Conservation (phyloP, 2,329 filamentous ascomycete genomes). For the Phialophora macrospora region DNA sequence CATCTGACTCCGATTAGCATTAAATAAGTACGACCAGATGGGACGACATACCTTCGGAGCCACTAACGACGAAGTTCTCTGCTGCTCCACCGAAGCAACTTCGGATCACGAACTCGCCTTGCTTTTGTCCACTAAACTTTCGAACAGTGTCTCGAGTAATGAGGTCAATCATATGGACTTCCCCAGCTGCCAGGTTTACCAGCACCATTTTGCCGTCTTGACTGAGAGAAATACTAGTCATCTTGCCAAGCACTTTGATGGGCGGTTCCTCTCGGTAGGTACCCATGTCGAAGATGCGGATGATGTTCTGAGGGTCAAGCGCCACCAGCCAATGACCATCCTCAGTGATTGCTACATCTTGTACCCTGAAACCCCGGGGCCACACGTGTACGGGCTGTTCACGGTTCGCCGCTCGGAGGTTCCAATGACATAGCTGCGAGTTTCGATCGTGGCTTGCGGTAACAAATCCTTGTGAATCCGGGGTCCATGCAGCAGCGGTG, state of each 20-base stretch:
- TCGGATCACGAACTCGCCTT: conserved; percentile 78
- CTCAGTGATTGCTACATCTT: conserved; percentile 81
- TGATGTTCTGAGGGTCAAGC: conserved; percentile 69
- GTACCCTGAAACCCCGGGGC: conserved; percentile 72
- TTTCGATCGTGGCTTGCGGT: conserved; percentile 74
- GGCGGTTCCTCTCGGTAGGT: conserved; percentile 76
- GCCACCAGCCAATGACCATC: conserved; percentile 81
- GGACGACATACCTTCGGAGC: conserved; percentile 74
- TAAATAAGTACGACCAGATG: conserved; percentile 19
- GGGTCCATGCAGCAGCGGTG: conserved; percentile 86
- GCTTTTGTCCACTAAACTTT: conserved; percentile 75
- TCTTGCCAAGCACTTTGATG: conserved; percentile 68
- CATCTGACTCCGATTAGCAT: conserved; percentile 54
- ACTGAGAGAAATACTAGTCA: conserved; percentile 82
- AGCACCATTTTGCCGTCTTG: conserved; percentile 79
- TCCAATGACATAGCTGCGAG: conserved; percentile 72
- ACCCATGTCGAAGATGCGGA: conserved; percentile 82
- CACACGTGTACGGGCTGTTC: conserved; percentile 34
- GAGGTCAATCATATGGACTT: conserved; percentile 79
- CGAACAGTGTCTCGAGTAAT: conserved; percentile 72
- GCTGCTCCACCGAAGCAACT: conserved; percentile 85
- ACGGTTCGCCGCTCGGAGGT: conserved; percentile 47
- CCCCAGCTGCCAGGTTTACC: conserved; percentile 77
- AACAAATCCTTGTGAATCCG: conserved; percentile 76
- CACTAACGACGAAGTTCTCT: conserved; percentile 88